Conservation (phyloP, 2,329 filamentous ascomycete genomes). For the Fusarium algeriense region DNA sequence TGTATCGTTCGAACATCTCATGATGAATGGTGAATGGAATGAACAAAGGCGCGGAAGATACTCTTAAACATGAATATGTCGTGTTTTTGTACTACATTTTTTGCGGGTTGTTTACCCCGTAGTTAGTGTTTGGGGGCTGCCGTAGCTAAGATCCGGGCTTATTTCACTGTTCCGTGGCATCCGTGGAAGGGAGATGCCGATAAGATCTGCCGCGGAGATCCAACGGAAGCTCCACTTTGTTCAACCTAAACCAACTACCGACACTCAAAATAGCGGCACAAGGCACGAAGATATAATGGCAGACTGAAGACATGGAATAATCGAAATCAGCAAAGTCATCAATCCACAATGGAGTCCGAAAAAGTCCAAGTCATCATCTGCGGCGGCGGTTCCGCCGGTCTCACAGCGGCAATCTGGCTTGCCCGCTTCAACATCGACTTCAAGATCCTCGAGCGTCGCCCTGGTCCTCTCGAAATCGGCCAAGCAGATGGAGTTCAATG, state of each 20-base stretch:
- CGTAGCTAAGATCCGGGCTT: not conserved
- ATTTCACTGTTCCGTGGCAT: not conserved
- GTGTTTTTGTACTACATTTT: not conserved
- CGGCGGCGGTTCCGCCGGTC: conserved; percentile 20
- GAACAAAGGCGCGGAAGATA: not conserved
- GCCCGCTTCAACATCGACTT: conserved; percentile 22
- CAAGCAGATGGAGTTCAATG: conserved; percentile 67
- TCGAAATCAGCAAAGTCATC: rapidly evolving
- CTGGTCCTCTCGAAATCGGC: conserved; percentile 41
- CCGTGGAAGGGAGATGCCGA: conserved; percentile 20
- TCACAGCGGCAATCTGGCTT: conserved; percentile 23
- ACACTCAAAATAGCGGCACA: not conserved
- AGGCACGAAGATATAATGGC: conserved; percentile 1
- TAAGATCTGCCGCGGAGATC: not conserved
- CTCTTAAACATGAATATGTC: too few relatives aligned
- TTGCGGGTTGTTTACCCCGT: not conserved
- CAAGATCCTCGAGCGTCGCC: conserved; percentile 11
- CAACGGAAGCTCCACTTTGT: not conserved
- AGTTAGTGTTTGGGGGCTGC: not conserved
- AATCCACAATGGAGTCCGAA: not conserved
- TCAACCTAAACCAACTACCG: not conserved
- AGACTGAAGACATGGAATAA: too few relatives aligned
- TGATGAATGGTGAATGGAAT: not conserved
- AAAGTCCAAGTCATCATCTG: conserved; percentile 22
- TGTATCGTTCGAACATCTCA: not conserved